phyloP scores from a whole-genome alignment of 2,329 filamentous ascomycete species.

The Epichloe festucae region DNA sequence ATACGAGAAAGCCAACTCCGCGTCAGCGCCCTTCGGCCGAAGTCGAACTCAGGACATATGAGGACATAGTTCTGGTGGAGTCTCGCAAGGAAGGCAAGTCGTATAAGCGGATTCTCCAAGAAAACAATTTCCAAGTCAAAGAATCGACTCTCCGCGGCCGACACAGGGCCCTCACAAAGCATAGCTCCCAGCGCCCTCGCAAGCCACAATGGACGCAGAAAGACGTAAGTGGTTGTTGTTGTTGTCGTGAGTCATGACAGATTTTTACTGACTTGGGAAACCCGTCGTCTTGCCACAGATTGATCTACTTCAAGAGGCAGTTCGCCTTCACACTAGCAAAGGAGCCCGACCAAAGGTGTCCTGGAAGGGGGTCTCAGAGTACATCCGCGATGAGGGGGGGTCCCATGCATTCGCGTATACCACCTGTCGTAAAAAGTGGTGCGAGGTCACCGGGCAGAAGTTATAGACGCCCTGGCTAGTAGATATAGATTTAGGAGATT shows the following conservation, averaged over 20 bases:
- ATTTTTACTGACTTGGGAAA: not conserved
- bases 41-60: not conserved
- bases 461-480: constrained; percentile 16
- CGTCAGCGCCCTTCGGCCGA: not conserved
- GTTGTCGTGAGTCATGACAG: constrained; percentile 8
- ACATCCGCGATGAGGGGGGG: constrained; percentile 37
- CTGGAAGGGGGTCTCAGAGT: constrained; percentile 45
- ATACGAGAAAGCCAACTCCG: too few relatives aligned
- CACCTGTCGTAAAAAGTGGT: constrained; percentile 42
- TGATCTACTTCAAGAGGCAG: constrained; percentile 30
- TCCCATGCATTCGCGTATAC: constrained; percentile 46
- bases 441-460: not conserved
- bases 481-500: too few relatives aligned
- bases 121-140: constrained; percentile 45
- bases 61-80: constrained; percentile 38
- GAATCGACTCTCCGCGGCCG: constrained; percentile 63
- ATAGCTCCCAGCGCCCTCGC: constrained; percentile 46
- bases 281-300: constrained; percentile 20
- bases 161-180: constrained; percentile 52
- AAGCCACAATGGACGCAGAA: constrained; percentile 49
- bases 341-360: constrained; percentile 36
- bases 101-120: constrained; percentile 49
- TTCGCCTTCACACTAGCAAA: constrained; percentile 10
- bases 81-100: constrained; percentile 43
- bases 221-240: constrained; percentile 40